Conservation (phyloP, 2,329 filamentous ascomycete genomes). For the Colletotrichum truncatum region DNA sequence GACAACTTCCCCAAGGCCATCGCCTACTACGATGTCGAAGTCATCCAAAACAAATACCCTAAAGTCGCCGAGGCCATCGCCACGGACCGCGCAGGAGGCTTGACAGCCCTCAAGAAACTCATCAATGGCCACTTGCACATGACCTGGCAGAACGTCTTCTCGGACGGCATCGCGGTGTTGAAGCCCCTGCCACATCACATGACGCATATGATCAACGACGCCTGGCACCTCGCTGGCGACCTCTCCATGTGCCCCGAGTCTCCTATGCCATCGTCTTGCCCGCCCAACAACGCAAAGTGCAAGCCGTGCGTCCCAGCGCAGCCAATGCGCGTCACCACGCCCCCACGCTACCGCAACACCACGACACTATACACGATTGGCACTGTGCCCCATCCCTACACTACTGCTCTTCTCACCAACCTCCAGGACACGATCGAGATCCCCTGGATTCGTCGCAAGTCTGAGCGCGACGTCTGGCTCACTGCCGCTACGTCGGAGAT, state of each 20-base stretch:
- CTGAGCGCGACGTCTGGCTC: slow-evolving; percentile 83
- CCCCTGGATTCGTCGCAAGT: slow-evolving; percentile 72
- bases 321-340: slow-evolving; percentile 73
- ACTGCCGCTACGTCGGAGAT: slow-evolving; percentile 74
- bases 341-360: slow-evolving; percentile 75
- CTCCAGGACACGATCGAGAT: slow-evolving; percentile 69
- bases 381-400: slow-evolving; percentile 92
- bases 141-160: slow-evolving; percentile 84
- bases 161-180: slow-evolving; percentile 79
- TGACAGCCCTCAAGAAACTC: slow-evolving; percentile 74
- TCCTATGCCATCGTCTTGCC: slow-evolving; percentile 80
- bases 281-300: slow-evolving; percentile 82
- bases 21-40: slow-evolving; percentile 78
- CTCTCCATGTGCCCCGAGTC: slow-evolving; percentile 79
- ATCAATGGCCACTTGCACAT: slow-evolving; percentile 87
- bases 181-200: slow-evolving; percentile 83
- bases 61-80: slow-evolving; percentile 71
- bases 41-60: slow-evolving; percentile 72
- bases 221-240: slow-evolving; percentile 76
- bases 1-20: slow-evolving; percentile 74
- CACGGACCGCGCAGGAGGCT: slow-evolving; percentile 65
- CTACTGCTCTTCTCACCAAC: slow-evolving; percentile 74
- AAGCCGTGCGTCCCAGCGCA: slow-evolving; percentile 74
- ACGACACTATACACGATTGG: slow-evolving; percentile 82
- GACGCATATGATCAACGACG: slow-evolving; percentile 75